A percentile compares a stretch with the other conserved stretches of the same genome.
Conservation (phyloP, 108 stramenopile genomes). For the Fragilaria crotonensis region DNA sequence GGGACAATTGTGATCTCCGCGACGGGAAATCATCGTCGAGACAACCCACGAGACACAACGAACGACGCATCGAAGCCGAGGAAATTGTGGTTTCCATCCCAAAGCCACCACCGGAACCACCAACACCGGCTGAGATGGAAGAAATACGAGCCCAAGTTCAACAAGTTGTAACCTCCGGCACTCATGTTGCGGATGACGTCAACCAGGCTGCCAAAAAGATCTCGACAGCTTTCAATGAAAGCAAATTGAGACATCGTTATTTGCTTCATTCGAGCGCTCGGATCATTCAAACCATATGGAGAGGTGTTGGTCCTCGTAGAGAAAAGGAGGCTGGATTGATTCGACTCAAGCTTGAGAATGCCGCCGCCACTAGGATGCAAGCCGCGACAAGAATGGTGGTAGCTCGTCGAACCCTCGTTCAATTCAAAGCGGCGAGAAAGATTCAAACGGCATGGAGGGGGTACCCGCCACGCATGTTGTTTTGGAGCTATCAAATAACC, state of each 20-base stretch:
- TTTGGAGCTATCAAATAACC: not conserved
- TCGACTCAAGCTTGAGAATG: not conserved
- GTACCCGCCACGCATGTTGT: conserved; percentile 2
- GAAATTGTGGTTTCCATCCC: too few species aligned
- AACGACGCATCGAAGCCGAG: too few species aligned
- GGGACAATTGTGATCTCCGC: too few species aligned
- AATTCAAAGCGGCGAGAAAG: conserved; percentile 9
- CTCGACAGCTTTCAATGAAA: not conserved
- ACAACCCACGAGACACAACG: too few species aligned
- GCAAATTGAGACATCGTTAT: not conserved
- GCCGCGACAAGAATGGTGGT: not conserved
- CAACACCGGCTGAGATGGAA: not conserved
- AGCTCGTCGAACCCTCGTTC: not conserved
- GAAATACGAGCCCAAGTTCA: not conserved
- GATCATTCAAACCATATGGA: conserved; percentile 32
- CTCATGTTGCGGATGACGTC: not conserved
- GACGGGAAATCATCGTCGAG: too few species aligned
- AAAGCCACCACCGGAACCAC: too few species aligned
- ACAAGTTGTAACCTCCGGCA: not conserved
- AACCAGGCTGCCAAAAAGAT: not conserved
- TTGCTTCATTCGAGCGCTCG: conserved; percentile 5
- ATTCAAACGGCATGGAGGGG: conserved; percentile 31
- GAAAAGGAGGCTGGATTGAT: not conserved
- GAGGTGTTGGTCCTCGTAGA: conserved; percentile 17
- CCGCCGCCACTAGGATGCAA: not conserved